Evolutionary conservation across 2,329 filamentous ascomycete genomes (phyloP), one percentile per base, ranked within the genome.

Genomic region (Gaeumannomyces sp.): DNA sequence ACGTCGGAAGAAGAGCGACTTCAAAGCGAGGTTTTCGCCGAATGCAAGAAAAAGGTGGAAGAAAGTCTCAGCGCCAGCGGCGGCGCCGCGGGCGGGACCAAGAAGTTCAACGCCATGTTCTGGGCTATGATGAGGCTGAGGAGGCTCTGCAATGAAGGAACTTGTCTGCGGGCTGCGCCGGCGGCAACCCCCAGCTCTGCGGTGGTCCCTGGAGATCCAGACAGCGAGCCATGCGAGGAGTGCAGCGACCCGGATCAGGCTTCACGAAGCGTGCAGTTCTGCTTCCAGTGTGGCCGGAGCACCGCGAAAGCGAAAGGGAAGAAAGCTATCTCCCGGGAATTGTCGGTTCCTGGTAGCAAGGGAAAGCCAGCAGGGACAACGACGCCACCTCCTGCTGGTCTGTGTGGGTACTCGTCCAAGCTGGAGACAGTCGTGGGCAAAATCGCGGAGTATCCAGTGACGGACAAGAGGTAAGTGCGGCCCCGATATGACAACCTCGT

Each of bases 121-220:
- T 73, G 3, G 11, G 13, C 28, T 68, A 70, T 59, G 73, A 78
- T 83, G 16, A 76, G 80, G 0, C 77, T 58, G 56, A 22, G 56
- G n/a, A 5, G 82, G 7, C 66, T 83, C 1, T 82, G 80, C 69
- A 83, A 83, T 64, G 80, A 82, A 65, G 81, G 80, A 0, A 83
- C 81, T 0, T 80, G 74, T 67, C 80, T 38, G 72, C 69, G 0
- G 79, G 80, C 59, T 78, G 77, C 1, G 82, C 79, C 79, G 28
- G 16, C 13, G 11, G 11, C n/a, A 13, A 27, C 25, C 25, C 3
- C n/a, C 56, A 58, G 56, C 56, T 27, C 13, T 13, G 25, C 25
- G 13, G 19, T 25, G n/a, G 56, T 16, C 13, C n/a, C 28, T 25
- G 25, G 25, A 13, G n/a, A 58, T 25, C 56, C 56, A 13, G 56